Evolutionary conservation across 768 basidiomycete species (phyloP), one percentile per base, ranked within the genome.

Genomic region (Lactifluus volemus): DNA sequence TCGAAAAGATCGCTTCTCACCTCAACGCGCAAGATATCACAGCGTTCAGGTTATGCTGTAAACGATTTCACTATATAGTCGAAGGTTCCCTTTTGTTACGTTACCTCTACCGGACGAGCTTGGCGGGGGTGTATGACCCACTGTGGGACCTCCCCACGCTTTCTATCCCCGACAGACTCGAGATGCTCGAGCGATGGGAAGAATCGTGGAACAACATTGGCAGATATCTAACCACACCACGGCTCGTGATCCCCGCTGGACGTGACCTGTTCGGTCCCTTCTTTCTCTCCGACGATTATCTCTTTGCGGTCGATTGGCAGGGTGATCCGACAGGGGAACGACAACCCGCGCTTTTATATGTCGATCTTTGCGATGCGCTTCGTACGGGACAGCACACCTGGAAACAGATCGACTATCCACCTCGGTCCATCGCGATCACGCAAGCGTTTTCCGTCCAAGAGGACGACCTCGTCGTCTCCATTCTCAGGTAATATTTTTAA

Each of bases 381-480:
- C 55, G 41, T 11, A 58, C 51, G 4, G 55, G 50, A n/a, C 17
- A 41, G 12, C 55, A 48, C 12, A 15, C 19, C 10, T 56, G 60
- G 60, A 52, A 49, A 9, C 55, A 53, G 38, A 62, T 62, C 9
- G 55, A 62, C 55, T 62, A 62, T 42, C 61, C 61, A 3, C 44
- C 17, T 1, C 38, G 50, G 14, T 62, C 55, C 4, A 49, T 62
- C 19, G 55, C 61, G 29, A 58, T 62, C 55, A 58, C 55, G 11
- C 61, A 62, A 38, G 61, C 55, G 45, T 62, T 57, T 49, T 48
- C 55, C 25, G 39, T 57, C 9, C 36, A 58, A 32, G 45, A 56
- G 45, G 55, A 62, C 34, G 61, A 62, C 61, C 61, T 62, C 36
- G 51, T 62, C 38, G 61, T 62, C 14, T 58, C 61, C 19, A 50